Evolutionary conservation across 2,329 filamentous ascomycete species (phyloP), one percentile per base, ranked within the genome.

Genomic region (Fusarium incarnatum): DNA sequence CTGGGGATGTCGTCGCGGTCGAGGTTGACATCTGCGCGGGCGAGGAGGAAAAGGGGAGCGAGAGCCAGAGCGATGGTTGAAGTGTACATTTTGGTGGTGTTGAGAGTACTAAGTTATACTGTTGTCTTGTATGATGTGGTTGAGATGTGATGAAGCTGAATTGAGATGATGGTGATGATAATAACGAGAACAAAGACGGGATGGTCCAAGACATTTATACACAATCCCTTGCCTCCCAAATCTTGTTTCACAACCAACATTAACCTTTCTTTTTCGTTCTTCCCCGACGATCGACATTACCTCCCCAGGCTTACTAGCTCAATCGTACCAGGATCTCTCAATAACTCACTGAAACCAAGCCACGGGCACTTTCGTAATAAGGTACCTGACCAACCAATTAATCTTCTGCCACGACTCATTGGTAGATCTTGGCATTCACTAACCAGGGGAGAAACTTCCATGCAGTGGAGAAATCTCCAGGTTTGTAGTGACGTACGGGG

Each of bases 1-100:
- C 59, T 53, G 10, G 81, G 80, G 13, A 81, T 71, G 55, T 82
- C 77, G 49, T 77, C 75, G 45, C 71, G 62, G 55, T 80, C 77
- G 37, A 82, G 71, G 57, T 73, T 73, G 44, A 81, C 63, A 57
- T 78, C 77, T 48, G 80, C 80, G 47, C 67, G 72, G 48, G 72
- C 79, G 47, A 77, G 57, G 52, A 73, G 63, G 41, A 76, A 25
- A 44, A 79, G 67, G 37, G 77, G 75, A 53, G 76, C 73, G 28
- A 77, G 47, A 47, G 75, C 72, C 16, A 79, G 67, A 20, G 75
- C 71, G 45, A 79, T 52, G 54, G 73, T 73, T 56, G 74, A 70
- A 65, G 73, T 64, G 68, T 78, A 74, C 78, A 80, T 79, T 40
- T 40, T 67, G 64, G 48, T 23, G 60, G 28, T 64, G 60, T 42